Conservation (phyloP, 441 rosid genomes). For the Manihot esculenta region DNA sequence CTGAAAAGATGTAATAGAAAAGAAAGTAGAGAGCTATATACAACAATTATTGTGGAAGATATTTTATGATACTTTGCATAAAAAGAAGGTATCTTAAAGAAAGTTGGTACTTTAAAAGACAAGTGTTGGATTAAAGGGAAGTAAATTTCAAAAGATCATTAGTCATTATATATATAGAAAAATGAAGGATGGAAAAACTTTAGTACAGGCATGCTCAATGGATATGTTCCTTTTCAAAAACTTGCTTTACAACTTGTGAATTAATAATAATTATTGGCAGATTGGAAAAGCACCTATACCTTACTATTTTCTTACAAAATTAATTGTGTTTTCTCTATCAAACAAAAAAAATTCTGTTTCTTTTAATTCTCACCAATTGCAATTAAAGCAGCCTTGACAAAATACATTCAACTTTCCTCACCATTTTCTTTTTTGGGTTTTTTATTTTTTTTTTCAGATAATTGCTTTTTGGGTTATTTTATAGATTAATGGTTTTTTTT, state of each 20-base stretch:
- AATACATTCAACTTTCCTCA: too few species aligned
- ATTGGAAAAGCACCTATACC: constrained; percentile 16
- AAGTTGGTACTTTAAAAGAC: constrained; percentile 29
- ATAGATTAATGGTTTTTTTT: too few species aligned
- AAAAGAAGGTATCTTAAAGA: constrained; percentile 21
- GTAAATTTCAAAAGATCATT: constrained; percentile 24
- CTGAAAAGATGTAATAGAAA: neutral
- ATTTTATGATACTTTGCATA: neutral
- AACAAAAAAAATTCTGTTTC: neutral
- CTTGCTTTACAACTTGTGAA: constrained; percentile 28
- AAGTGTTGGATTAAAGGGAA: constrained; percentile 32
- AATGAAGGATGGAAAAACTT: constrained; percentile 3
- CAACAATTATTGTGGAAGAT: constrained; percentile 15
- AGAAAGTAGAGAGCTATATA: neutral
- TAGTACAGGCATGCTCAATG: neutral
- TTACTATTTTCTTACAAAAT: neutral
- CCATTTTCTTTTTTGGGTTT: neutral
- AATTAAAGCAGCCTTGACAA: neutral
- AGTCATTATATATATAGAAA: neutral
- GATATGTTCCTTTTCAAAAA: neutral
- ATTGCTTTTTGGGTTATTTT: neutral
- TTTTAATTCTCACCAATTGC: neutral
- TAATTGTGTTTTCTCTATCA: constrained; percentile 15
- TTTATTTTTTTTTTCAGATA: neutral
- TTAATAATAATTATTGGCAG: neutral